Evolutionary conservation across 2,329 filamentous ascomycete genomes (phyloP).

Genomic region (Epichloe aotearoae): DNA sequence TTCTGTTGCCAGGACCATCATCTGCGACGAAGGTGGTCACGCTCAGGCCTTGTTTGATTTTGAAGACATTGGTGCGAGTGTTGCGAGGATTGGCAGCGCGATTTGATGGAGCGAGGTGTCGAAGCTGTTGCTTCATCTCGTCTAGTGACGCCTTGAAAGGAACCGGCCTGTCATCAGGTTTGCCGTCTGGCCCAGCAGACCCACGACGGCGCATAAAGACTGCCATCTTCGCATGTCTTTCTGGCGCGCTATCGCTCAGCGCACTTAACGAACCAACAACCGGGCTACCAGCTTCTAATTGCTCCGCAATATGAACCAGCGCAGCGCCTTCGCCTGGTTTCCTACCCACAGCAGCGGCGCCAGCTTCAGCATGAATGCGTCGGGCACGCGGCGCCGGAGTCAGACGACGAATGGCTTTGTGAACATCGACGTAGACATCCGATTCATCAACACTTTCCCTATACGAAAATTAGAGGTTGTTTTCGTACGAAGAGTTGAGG

Average conservation of each 20-base stretch:
- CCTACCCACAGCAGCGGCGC: slow-evolving; percentile 19
- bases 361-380: slow-evolving; percentile 26
- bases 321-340: slow-evolving; percentile 17
- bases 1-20: slow-evolving; percentile 2
- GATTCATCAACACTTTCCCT: slow-evolving; percentile 98
- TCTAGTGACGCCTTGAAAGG: slow-evolving; percentile 47
- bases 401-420: slow-evolving; percentile 89
- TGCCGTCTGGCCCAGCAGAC: slow-evolving; percentile 41
- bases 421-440: slow-evolving; percentile 94
- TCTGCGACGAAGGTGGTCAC: slow-evolving; percentile 8
- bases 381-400: slow-evolving; percentile 71
- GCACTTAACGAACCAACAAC: slow-evolving; percentile 23
- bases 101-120: slow-evolving; percentile 51
- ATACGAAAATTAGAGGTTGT: slow-evolving; percentile 9
- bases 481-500: background rate
- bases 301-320: slow-evolving; percentile 27
- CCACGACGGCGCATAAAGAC: slow-evolving; percentile 47
- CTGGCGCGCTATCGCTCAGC: slow-evolving; percentile 26
- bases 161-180: slow-evolving; percentile 29
- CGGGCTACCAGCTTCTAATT: slow-evolving; percentile 21
- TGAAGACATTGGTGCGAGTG: slow-evolving; percentile 49
- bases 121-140: slow-evolving; percentile 50
- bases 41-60: slow-evolving; percentile 42
- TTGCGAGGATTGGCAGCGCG: slow-evolving; percentile 48
- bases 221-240: slow-evolving; percentile 36